These are phyloP conservation scores for Ambrosiella xylebori DNA, from an alignment of 2,329 filamentous ascomycete genomes.

Conservation along the genomic window DNA sequence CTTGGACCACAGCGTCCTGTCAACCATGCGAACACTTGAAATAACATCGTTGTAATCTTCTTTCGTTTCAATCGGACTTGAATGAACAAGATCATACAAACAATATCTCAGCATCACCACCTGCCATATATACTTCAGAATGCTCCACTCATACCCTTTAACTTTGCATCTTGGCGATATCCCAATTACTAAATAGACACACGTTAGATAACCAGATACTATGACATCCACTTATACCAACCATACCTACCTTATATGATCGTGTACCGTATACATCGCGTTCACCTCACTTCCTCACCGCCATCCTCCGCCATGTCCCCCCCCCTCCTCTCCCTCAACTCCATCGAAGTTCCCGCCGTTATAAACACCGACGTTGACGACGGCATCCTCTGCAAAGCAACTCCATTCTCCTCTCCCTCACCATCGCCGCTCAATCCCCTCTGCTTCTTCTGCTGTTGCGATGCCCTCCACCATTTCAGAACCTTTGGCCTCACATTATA, in stretches of 20 bases:
- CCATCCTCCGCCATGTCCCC: neutral
- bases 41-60: too few species aligned
- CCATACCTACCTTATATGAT: neutral
- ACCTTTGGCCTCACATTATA: constrained; percentile 47
- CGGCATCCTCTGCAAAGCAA: constrained; percentile 28
- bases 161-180: too few species aligned
- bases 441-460: constrained; percentile 9
- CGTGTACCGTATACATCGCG: neutral
- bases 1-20: too few species aligned
- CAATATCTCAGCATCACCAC: too few species aligned
- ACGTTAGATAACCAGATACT: too few species aligned
- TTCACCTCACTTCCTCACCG: neutral
- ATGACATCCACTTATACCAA: too few species aligned
- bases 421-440: neutral
- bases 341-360: constrained; percentile 21
- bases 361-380: constrained; percentile 49
- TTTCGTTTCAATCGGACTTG: too few species aligned
- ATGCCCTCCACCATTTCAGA: constrained; percentile 19
- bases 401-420: neutral
- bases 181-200: too few species aligned
- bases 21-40: too few species aligned
- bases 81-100: too few species aligned
- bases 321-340: constrained; percentile 3
- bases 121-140: too few species aligned
- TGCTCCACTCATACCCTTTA: too few species aligned